Evolutionary conservation across 768 basidiomycete species (phyloP), one percentile per base, ranked within the genome.

Genomic region (Sporobolomyces pararoseus): DNA sequence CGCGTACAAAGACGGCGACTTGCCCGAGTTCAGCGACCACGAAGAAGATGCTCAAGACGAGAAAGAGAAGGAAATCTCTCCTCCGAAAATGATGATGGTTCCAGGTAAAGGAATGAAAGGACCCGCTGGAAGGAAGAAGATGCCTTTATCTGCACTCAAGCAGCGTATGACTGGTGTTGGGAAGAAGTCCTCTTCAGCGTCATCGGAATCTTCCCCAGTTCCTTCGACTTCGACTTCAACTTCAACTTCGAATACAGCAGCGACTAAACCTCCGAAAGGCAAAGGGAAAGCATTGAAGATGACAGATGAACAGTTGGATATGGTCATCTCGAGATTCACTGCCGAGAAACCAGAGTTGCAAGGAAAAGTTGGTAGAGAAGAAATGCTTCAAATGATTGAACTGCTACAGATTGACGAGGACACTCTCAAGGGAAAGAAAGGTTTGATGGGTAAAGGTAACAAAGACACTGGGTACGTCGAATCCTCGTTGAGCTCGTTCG

Each of bases 371-470:
- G 82, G 84, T 66, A 87, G 86, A 5, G 78, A 93, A 68, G 85
- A 90, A 73, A 88, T 89, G 70, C 81, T 91, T 79, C 89, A 89
- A 78, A 83, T 94, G 55, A 88, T 89, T 55, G 60, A 62, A 25
- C n/a, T 50, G 44, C 14, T 66, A 2, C 57, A 70, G 31, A 65
- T 70, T 23, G 65, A 67, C 59, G 58, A 74, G 85, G 91, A 95
- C 76, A 84, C 91, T 23, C 81, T 89, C 27, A 86, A 90, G 76
- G 91, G 91, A 10, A 91, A 92, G 78, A 81, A 85, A 46, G 90
- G 88, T 14, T 71, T 88, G 37, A 87, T 87, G 27, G 90, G 89
- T 16, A 83, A 85, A 73, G 88, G 87, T 75, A 86, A 85, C 76
- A 90, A 91, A 81, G 85, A 89, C 72, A 84, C 88, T 77, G 91